These are phyloP conservation scores for Austroboletus eburneus DNA, from an alignment of 768 basidiomycete genomes.

Conservation along the genomic window DNA sequence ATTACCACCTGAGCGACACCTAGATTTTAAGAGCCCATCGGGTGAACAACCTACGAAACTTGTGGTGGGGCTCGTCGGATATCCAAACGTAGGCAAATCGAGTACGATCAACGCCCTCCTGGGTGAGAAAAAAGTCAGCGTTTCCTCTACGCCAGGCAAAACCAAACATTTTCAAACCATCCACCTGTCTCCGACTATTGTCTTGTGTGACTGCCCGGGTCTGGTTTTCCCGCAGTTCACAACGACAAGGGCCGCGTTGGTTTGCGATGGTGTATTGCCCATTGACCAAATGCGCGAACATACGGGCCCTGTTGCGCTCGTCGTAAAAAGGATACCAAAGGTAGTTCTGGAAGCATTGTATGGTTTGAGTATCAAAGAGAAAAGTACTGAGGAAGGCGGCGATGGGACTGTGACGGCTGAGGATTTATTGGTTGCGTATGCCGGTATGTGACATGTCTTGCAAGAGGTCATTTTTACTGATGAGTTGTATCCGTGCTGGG, in stretches of 20 bases:
- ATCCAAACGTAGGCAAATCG: constrained; percentile 98
- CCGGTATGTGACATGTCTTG: constrained; percentile 58
- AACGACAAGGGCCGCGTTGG: constrained; percentile 90
- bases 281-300: constrained; percentile 97
- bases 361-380: constrained; percentile 70
- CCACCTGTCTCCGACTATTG: constrained; percentile 79
- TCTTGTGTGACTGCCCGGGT: constrained; percentile 96
- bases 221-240: constrained; percentile 98
- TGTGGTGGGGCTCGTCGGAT: constrained; percentile 89
- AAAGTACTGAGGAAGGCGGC: constrained; percentile 75
- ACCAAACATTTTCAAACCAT: constrained; percentile 99
- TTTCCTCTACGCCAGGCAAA: constrained; percentile 96
- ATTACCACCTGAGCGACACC: background rate
- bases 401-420: constrained; percentile 70
- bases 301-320: constrained; percentile 75
- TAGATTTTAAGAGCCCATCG: constrained; percentile 58
- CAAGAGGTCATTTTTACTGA: constrained; percentile 4
- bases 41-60: constrained; percentile 61
- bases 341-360: constrained; percentile 87
- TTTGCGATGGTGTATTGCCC: constrained; percentile 94
- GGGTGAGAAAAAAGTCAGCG: constrained; percentile 96
- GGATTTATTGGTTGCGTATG: constrained; percentile 83
- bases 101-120: constrained; percentile 96
- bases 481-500: constrained; percentile 8
- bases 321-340: constrained; percentile 75